phyloP scores from a whole-genome alignment of 2,329 filamentous ascomycete genomes.

The Pseudonectria foliicola region DNA sequence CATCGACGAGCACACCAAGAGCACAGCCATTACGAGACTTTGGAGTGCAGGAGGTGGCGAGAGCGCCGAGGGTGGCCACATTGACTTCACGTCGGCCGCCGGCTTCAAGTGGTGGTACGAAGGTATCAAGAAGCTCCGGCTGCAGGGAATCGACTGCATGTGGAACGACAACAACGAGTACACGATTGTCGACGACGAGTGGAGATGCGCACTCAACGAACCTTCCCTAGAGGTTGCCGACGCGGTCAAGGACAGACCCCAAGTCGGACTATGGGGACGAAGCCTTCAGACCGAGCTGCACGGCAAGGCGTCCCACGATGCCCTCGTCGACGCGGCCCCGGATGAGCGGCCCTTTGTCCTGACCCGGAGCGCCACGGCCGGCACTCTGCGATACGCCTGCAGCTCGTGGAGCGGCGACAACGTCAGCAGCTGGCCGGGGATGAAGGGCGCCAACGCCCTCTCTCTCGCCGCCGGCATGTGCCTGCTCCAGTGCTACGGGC shows the following conservation, averaged over 20 bases:
- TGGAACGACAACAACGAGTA: constrained; percentile 81
- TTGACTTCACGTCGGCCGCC: constrained; percentile 63
- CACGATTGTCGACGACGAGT: constrained; percentile 57
- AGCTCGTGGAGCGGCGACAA: constrained; percentile 72
- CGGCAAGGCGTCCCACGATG: constrained; percentile 64
- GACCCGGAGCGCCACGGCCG: constrained; percentile 63
- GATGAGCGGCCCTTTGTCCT: constrained; percentile 59
- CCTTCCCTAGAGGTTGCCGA: constrained; percentile 29
- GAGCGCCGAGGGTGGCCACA: constrained; percentile 62
- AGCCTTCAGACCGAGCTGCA: constrained; percentile 64
- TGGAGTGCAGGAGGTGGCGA: constrained; percentile 69
- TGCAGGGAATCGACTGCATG: constrained; percentile 62
- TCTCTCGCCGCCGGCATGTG: constrained; percentile 62
- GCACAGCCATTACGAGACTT: constrained; percentile 52
- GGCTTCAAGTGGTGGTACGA: constrained; percentile 68
- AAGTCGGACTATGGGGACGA: constrained; percentile 63
- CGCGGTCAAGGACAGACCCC: constrained; percentile 32
- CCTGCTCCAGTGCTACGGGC: constrained; percentile 62
- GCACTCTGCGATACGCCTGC: constrained; percentile 62
- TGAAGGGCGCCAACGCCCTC: constrained; percentile 64
- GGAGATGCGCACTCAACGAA: constrained; percentile 51
- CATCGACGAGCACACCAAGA: constrained; percentile 45
- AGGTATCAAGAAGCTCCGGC: constrained; percentile 54
- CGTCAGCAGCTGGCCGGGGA: constrained; percentile 64
- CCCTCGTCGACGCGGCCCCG: constrained; percentile 51